These are phyloP conservation scores for Rhododendron simsii DNA, from an alignment of 148 eudicot genomes.

Conservation along the genomic window DNA sequence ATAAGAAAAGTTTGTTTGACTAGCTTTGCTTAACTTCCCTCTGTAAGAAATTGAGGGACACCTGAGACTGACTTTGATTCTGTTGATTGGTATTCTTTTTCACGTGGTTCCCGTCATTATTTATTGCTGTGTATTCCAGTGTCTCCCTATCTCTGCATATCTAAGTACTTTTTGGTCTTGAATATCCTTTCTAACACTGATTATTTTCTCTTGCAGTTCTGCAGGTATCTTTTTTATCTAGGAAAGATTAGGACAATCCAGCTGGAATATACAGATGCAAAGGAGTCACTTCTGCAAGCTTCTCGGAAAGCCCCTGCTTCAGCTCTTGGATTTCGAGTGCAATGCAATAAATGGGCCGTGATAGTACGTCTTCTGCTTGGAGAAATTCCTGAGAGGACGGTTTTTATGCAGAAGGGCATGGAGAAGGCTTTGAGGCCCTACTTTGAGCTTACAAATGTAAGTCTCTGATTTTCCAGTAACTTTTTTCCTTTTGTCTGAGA, in stretches of 20 bases:
- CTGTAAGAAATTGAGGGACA: neutral
- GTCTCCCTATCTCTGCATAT: neutral
- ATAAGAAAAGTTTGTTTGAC: neutral
- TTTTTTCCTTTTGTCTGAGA: neutral
- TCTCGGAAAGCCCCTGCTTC: constrained; percentile 90
- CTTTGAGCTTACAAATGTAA: constrained; percentile 96
- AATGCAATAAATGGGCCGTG: constrained; percentile 96
- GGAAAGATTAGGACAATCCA: constrained; percentile 97
- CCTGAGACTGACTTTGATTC: neutral
- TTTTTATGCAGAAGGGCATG: constrained; percentile 98
- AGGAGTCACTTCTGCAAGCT: constrained; percentile 93
- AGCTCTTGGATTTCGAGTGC: constrained; percentile 91
- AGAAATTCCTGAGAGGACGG: constrained; percentile 93
- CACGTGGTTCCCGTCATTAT: neutral
- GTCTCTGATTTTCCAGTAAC: constrained; percentile 11
- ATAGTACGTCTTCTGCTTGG: constrained; percentile 83
- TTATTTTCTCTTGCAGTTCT: constrained; percentile 47
- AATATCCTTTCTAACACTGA: neutral
- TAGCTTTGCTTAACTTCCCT: neutral
- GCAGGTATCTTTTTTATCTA: constrained; percentile 84
- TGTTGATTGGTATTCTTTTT: neutral
- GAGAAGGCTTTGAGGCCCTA: constrained; percentile 86
- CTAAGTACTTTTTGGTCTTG: neutral
- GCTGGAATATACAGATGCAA: constrained; percentile 94
- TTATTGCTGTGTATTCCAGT: neutral